These are phyloP conservation scores for Aspergillus tanneri DNA, from an alignment of 2,329 filamentous ascomycete genomes.

Conservation along the genomic window DNA sequence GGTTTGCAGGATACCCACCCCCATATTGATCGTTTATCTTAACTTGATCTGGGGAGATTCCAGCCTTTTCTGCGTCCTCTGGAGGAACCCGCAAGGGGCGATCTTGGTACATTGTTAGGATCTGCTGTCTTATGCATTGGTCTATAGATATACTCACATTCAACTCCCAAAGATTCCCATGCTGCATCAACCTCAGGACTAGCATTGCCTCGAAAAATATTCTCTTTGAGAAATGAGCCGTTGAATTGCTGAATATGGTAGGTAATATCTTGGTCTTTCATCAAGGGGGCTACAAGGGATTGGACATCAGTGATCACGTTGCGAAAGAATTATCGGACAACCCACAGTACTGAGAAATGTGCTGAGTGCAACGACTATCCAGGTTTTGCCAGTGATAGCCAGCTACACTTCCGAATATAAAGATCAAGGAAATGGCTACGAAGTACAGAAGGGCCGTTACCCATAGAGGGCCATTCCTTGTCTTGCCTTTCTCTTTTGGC, in stretches of 20 bases:
- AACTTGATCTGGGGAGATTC: slow-evolving; percentile 55
- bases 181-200: slow-evolving; percentile 57
- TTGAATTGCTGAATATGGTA: slow-evolving; percentile 53
- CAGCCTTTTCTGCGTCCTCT: slow-evolving; percentile 51
- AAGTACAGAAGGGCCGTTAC: slow-evolving; percentile 15
- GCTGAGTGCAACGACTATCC: slow-evolving; percentile 23
- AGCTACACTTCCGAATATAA: slow-evolving; percentile 19
- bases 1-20: slow-evolving; percentile 50
- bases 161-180: slow-evolving; percentile 54
- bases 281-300: slow-evolving; percentile 31
- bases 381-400: slow-evolving; percentile 16
- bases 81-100: slow-evolving; percentile 51
- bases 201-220: slow-evolving; percentile 52
- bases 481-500: not conserved
- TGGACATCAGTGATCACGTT: not conserved
- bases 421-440: slow-evolving; percentile 16
- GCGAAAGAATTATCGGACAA: not conserved
- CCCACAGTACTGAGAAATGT: slow-evolving; percentile 28
- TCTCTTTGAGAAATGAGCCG: slow-evolving; percentile 56
- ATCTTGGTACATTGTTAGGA: slow-evolving; percentile 34
- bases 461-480: not conserved
- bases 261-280: slow-evolving; percentile 43
- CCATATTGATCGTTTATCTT: slow-evolving; percentile 58
- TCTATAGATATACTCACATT: slow-evolving; percentile 45
- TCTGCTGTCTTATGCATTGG: not conserved